Base-by-base conservation (phyloP, 495 filamentous ascomycete species). In the Aspergillus bertholletiae region DNA sequence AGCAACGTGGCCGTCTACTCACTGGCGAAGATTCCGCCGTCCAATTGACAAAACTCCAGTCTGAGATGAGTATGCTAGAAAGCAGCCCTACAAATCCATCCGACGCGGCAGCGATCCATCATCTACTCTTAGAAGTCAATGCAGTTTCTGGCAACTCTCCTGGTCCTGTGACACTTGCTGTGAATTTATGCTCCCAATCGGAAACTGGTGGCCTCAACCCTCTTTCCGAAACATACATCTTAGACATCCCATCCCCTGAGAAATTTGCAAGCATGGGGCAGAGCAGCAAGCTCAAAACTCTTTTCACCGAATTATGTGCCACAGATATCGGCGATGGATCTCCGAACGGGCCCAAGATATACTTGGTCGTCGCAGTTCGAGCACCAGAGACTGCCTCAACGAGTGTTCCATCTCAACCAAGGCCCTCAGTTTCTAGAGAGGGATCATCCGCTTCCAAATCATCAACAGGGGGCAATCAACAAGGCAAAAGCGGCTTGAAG, bases 1-100 rank as follows among this genome's bases (percentile, higher is more conserved):
- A 79, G 9, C 83, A 89, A 59, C 77, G 85, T n/a, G 94, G 94
- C 27, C 82, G 91, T 22, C 81, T 97, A 30, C 71, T 99, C 45
- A 96, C 91, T 0, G 89, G 88, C 2, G 89, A 96, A 37, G 94
- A 99, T 68, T 96, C 93, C 0, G 89, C 90, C 34, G 85, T 97
- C 30, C 91, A 96, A 54, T 82, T 97, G 57, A 91, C 92, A 20
- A 89, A 84, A 61, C 77, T 97, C 45, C 94, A 99, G 73, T 92
- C 92, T 5, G 85, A 88, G 57, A 99, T 99, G 94, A 95, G 90
- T 65, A 81, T 97, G 64, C 80, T 99, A 13, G 88, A 96, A 50
- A 86, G 86, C 58, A 82, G 84, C 22, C 92, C 91, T 5, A 78
- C 77, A 5, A 72, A 75, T 7, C 71, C 79, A 18, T 75, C 82